phyloP scores from a whole-genome alignment of 176 grass and related monocot genomes.

The Carex scoparia region DNA sequence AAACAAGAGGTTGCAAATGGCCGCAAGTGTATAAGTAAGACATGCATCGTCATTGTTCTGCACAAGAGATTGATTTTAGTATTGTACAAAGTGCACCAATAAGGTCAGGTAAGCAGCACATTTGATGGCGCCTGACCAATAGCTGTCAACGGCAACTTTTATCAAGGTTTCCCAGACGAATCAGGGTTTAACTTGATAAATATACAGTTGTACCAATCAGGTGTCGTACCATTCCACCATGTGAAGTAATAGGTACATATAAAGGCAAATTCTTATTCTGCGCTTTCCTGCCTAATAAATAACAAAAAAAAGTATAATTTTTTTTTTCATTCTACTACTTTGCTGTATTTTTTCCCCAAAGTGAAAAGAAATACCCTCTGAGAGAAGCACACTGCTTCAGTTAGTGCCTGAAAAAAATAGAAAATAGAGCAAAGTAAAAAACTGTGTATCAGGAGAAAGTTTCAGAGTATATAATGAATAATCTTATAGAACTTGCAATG shows the following conservation, averaged over 20 bases:
- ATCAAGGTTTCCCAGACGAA: neutral
- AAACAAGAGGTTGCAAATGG: slow-evolving; percentile 84
- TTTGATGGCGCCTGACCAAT: neutral
- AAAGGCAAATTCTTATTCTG: neutral
- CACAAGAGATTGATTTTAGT: slow-evolving; percentile 26
- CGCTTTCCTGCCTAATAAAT: neutral
- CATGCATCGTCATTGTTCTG: slow-evolving; percentile 96
- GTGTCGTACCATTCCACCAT: neutral
- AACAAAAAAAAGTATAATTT: neutral
- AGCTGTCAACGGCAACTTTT: neutral
- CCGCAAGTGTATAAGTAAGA: slow-evolving; percentile 85
- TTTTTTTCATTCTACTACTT: slow-evolving; percentile 12
- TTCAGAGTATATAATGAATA: neutral
- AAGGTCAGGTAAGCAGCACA: neutral
- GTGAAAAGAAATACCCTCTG: slow-evolving; percentile 61
- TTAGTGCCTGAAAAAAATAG: slow-evolving; percentile 72
- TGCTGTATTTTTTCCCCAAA: neutral
- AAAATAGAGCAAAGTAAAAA: slow-evolving; percentile 20
- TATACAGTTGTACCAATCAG: neutral
- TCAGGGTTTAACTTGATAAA: slow-evolving; percentile 1
- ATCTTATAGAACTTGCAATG: neutral
- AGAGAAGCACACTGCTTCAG: slow-evolving; percentile 89
- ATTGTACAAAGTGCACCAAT: neutral
- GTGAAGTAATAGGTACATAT: neutral
- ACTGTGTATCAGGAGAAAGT: slow-evolving; percentile 21